Conservation (phyloP, 352 stramenopile species). For the Peronospora belbahrii region DNA sequence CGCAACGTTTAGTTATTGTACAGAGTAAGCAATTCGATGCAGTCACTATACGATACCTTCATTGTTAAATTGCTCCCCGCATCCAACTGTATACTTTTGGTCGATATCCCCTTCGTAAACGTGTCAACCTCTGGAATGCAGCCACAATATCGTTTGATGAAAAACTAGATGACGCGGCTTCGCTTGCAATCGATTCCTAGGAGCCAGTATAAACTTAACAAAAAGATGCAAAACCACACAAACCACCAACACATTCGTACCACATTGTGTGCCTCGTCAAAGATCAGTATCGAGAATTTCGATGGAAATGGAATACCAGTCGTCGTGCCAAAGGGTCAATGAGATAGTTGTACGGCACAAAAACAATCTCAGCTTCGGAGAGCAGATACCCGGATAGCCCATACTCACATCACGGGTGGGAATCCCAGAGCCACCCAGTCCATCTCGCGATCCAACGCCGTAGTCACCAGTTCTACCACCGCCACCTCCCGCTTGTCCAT, state of each 20-base stretch:
- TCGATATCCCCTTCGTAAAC: constrained; percentile 60
- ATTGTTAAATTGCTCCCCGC: constrained; percentile 44
- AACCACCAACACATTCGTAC: constrained; percentile 35
- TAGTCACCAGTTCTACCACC: constrained; percentile 16
- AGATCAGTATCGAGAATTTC: constrained; percentile 96
- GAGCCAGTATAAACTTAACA: background rate
- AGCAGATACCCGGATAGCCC: constrained; percentile 85
- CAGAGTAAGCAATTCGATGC: background rate
- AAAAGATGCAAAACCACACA: background rate
- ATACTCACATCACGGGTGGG: constrained; percentile 33
- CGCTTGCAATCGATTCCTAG: constrained; percentile 85
- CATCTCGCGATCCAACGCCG: constrained; percentile 24
- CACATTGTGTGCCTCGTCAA: constrained; percentile 99
- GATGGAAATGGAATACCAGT: constrained; percentile 91
- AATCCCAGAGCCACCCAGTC: constrained; percentile 13
- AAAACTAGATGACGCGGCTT: constrained; percentile 95
- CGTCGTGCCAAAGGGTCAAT: constrained; percentile 90
- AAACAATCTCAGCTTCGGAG: constrained; percentile 92
- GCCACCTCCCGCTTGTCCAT: constrained; percentile 19
- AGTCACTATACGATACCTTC: too few relatives aligned
- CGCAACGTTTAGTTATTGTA: constrained; percentile 44
- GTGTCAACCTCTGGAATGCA: constrained; percentile 91
- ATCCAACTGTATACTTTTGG: constrained; percentile 47
- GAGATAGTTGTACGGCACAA: constrained; percentile 99
- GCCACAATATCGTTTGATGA: constrained; percentile 89